These are phyloP conservation scores for Penicillium aurantiogriseum DNA, from an alignment of 2,329 filamentous ascomycete genomes.

Conservation along the genomic window DNA sequence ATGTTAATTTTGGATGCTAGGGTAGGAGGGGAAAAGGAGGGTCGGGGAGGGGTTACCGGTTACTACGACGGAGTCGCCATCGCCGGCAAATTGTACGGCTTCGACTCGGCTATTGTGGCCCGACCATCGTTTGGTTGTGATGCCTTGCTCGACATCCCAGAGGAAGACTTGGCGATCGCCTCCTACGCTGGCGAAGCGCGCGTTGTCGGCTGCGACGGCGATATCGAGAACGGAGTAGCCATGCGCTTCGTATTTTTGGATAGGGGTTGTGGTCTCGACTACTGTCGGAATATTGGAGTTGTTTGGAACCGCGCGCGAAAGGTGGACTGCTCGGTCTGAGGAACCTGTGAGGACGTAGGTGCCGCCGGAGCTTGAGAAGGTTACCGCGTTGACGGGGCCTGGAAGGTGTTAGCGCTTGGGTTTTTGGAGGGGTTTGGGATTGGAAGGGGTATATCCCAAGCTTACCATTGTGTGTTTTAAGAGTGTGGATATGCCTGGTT, in stretches of 20 bases:
- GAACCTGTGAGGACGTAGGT: constrained; percentile 83
- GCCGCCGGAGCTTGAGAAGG: constrained; percentile 69
- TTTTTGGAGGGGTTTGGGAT: neutral
- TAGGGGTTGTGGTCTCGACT: constrained; percentile 53
- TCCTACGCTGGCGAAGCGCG: constrained; percentile 79
- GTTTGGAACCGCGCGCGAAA: constrained; percentile 66
- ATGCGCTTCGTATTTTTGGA: constrained; percentile 87
- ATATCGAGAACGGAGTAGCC: constrained; percentile 89
- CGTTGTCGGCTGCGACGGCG: constrained; percentile 70
- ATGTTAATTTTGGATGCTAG: neutral
- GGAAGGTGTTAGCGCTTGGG: constrained; percentile 5
- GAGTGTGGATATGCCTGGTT: constrained; percentile 41
- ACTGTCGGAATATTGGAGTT: constrained; percentile 36
- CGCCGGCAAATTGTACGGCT: constrained; percentile 73
- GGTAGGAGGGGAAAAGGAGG: neutral
- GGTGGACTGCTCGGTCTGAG: constrained; percentile 77
- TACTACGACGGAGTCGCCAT: constrained; percentile 69
- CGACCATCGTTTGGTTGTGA: constrained; percentile 71
- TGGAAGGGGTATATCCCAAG: neutral
- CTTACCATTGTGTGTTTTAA: constrained; percentile 47
- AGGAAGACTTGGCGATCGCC: constrained; percentile 89
- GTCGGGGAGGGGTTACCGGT: constrained; percentile 46
- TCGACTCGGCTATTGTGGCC: constrained; percentile 76
- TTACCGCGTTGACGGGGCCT: constrained; percentile 71
- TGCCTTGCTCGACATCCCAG: constrained; percentile 85